Base-by-base conservation (phyloP, 192 early-diverging fungal genomes). In the Kappamyces sp. region DNA sequence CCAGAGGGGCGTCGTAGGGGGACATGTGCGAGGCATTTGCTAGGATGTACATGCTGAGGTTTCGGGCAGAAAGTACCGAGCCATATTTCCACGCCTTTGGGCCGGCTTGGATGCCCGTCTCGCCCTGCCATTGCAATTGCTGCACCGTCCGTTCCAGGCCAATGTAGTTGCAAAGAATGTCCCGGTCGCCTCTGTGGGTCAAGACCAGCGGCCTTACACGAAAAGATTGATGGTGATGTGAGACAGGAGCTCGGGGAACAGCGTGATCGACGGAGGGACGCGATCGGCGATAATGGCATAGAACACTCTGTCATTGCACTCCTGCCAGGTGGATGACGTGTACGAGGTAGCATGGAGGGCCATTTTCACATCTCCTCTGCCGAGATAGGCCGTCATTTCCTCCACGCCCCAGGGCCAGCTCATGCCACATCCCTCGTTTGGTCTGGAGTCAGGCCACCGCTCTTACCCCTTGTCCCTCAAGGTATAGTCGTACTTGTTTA, bases 131-230 rank as follows among this genome's bases (percentile, higher is more conserved):
- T 44, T 75, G 75, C 71, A 91, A 62, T 38, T 76, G 74, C 7
- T 71, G 73, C 47, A 91, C 79, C 66, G 90, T 70, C 43, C 76
- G 77, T 52, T 83, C 71, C 0, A 83, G 84, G 23, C 90, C 90
- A 31, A 83, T 60, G 48, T 75, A 73, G 64, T 92, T 92, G 65
- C 90, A 92, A 51, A 91, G 89, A 49, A 91, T 62, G 62, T 92
- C 90, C 55, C 80, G 62, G 40, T 88, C 86, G 3, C 90, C 90
- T 60, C 87, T 90, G 50, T 47, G n/a, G n/a, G n/a, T n/a, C n/a
- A n/a, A n/a, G n/a, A n/a, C n/a, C n/a, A n/a, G n/a, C n/a, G n/a
- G n/a, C n/a, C n/a, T n/a, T n/a, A n/a, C n/a, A n/a, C n/a, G n/a
- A 46, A 46, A 46, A 46, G 44, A 46, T 46, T 46, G n/a, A 46